These are phyloP conservation scores for Pythium utonaiense DNA, from an alignment of 352 stramenopile genomes.

Conservation along the genomic window DNA sequence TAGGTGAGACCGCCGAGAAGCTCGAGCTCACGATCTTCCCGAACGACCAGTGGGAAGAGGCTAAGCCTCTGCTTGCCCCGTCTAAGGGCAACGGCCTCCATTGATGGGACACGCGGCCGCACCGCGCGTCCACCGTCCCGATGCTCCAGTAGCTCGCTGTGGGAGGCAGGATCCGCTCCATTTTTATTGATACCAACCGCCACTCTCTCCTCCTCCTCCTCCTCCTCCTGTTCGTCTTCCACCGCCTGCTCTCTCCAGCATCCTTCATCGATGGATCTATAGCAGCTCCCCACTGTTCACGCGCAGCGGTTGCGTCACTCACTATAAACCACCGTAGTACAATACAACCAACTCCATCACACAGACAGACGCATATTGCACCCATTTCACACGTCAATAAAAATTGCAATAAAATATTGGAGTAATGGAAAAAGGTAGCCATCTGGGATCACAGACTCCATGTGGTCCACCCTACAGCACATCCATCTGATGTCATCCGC, in stretches of 20 bases:
- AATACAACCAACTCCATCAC: too few relatives aligned
- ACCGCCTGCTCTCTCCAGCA: not conserved
- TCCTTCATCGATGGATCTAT: too few relatives aligned
- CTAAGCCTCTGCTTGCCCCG: conserved; percentile 13
- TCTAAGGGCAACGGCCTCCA: conserved; percentile 8
- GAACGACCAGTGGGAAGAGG: conserved; percentile 66
- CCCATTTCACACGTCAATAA: too few relatives aligned
- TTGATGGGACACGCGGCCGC: conserved; percentile 10
- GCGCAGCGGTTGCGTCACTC: too few relatives aligned
- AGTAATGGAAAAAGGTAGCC: not conserved
- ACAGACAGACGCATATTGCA: too few relatives aligned
- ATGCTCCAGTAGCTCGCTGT: conserved; percentile 3
- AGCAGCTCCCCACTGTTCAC: too few relatives aligned
- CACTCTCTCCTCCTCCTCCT: not conserved
- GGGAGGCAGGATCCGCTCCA: not conserved
- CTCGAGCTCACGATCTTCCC: conserved; percentile 73
- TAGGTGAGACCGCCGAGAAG: conserved; percentile 69
- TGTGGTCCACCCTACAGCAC: not conserved
- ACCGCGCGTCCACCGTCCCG: conserved; percentile 14
- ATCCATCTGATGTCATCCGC: not conserved
- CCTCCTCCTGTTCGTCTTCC: not conserved
- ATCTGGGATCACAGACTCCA: conserved; percentile 1
- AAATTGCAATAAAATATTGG: not conserved
- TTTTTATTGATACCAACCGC: not conserved
- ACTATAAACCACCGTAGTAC: too few relatives aligned